Evolutionary conservation across 2,329 filamentous ascomycete species (phyloP).

Genomic region (Aureobasidium sp.): DNA sequence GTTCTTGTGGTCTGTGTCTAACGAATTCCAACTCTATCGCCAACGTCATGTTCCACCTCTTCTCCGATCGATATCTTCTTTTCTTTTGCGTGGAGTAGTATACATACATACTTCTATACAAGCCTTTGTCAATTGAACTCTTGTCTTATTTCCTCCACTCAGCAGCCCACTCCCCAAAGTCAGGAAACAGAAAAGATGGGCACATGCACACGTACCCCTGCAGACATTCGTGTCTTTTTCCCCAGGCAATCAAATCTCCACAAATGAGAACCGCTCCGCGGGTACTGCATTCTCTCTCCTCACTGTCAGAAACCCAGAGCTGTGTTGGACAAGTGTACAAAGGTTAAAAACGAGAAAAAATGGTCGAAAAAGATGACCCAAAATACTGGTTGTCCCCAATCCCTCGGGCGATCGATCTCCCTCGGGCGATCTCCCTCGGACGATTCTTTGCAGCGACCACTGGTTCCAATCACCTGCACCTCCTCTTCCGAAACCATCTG

Average conservation of each 20-base stretch:
- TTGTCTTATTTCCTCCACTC: background rate
- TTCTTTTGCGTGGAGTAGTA: no score
- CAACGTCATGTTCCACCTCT: background rate
- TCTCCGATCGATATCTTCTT: background rate
- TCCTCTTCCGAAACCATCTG: background rate
- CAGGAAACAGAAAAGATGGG: background rate
- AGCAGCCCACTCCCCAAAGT: background rate
- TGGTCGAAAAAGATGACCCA: background rate
- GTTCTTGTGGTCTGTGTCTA: background rate
- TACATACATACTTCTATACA: background rate
- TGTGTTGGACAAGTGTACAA: background rate
- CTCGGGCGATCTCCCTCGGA: background rate
- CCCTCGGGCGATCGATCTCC: background rate
- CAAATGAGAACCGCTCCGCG: no score
- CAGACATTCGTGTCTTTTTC: background rate
- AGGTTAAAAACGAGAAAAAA: background rate
- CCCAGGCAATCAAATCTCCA: background rate
- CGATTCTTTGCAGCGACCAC: background rate
- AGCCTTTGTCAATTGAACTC: background rate
- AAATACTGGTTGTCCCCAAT: background rate
- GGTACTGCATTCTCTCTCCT: no score
- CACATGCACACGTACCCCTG: background rate
- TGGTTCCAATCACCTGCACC: background rate
- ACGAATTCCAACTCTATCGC: background rate
- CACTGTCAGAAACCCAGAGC: background rate